Evolutionary conservation across 1,139 yeast genomes (phyloP).

Genomic region (Wickerhamomyces sp.): DNA sequence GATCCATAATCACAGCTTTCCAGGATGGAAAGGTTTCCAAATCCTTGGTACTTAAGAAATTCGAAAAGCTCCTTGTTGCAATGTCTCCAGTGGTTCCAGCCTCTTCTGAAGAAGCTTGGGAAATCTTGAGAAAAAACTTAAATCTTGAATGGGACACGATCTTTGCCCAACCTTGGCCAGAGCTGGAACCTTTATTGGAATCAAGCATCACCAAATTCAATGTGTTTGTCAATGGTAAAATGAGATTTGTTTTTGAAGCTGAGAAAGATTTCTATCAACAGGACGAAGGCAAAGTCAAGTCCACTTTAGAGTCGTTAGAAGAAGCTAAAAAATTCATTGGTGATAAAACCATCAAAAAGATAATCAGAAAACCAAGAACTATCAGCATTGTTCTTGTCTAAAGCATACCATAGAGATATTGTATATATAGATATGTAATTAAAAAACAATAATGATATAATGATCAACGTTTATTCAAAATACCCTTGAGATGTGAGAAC

Average conservation of each 20-base stretch:
- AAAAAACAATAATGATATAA: background rate
- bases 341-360: conserved; percentile 31
- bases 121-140: conserved; percentile 34
- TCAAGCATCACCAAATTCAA: conserved; percentile 38
- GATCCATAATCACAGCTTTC: conserved; percentile 38
- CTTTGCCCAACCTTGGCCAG: conserved; percentile 52
- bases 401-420: background rate
- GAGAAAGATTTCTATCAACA: conserved; percentile 28
- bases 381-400: conserved; percentile 29
- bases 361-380: conserved; percentile 33
- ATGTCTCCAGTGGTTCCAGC: conserved; percentile 79
- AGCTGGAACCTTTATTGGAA: conserved; percentile 30
- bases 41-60: conserved; percentile 35
- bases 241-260: conserved; percentile 43
- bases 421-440: background rate
- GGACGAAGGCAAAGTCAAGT: conserved; percentile 23
- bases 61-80: conserved; percentile 47
- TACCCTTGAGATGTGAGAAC: conserved; percentile 41
- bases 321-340: conserved; percentile 31
- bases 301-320: conserved; percentile 21
- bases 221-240: conserved; percentile 67
- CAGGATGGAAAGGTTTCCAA: conserved; percentile 32
- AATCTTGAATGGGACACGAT: conserved; percentile 44
- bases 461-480: conserved; percentile 20
- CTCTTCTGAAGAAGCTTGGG: conserved; percentile 81